Evolutionary conservation across 192 early-diverging fungal genomes (phyloP).

Genomic region (Thamnidium elegans): DNA sequence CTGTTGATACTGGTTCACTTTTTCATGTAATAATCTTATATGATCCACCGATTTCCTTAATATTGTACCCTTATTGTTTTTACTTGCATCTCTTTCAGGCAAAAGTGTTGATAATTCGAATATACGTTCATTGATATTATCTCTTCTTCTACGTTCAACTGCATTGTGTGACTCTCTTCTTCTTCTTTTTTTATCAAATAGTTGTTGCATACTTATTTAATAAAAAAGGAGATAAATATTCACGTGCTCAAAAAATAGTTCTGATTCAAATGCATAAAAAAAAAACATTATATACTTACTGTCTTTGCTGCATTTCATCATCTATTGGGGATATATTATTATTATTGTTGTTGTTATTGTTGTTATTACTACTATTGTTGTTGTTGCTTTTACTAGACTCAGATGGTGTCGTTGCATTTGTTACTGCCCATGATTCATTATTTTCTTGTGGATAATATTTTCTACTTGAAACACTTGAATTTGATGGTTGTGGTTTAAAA

Average conservation of each 20-base stretch:
- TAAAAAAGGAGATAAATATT: neutral
- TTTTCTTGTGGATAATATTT: too few relatives aligned
- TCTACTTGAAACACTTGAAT: too few relatives aligned
- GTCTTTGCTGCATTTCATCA: conserved; percentile 18
- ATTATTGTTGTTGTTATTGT: neutral
- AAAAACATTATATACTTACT: conserved; percentile 21
- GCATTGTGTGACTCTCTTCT: conserved; percentile 97
- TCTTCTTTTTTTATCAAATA: conserved; percentile 82
- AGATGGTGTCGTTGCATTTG: conserved; percentile 8
- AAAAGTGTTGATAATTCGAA: conserved; percentile 82
- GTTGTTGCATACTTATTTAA: conserved; percentile 33
- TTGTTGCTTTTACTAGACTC: neutral
- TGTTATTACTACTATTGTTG: neutral
- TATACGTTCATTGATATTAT: conserved; percentile 99
- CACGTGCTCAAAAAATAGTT: neutral
- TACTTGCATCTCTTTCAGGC: conserved; percentile 83
- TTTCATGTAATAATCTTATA: conserved; percentile 49
- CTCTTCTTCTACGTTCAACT: conserved; percentile 91
- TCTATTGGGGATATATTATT: conserved; percentile 8
- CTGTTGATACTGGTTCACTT: conserved; percentile 25
- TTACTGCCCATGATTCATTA: neutral
- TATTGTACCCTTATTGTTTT: conserved; percentile 93
- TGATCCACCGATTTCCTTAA: conserved; percentile 92
- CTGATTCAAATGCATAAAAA: conserved; percentile 12
- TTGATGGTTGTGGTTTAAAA: too few relatives aligned